These are phyloP conservation scores for Phyllosticta citriasiana DNA, from an alignment of 2,329 filamentous ascomycete genomes.

Conservation along the genomic window DNA sequence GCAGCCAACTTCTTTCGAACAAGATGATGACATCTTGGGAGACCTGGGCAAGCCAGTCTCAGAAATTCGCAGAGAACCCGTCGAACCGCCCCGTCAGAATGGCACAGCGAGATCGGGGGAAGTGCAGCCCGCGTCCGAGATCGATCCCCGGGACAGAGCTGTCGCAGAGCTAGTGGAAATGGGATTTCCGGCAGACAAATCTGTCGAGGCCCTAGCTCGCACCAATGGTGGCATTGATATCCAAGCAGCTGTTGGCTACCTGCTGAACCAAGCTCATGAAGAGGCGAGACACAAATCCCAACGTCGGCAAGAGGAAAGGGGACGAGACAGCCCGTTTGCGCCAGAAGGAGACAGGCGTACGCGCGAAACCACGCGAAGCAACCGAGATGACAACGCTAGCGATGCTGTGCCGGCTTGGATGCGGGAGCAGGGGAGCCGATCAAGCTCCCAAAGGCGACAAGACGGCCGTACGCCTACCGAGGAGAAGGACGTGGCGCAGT, in stretches of 20 bases:
- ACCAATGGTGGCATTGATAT: constrained; percentile 72
- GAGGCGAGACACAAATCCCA: constrained; percentile 63
- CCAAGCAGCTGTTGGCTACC: constrained; percentile 77
- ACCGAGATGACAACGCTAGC: constrained; percentile 9
- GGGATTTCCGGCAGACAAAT: constrained; percentile 80
- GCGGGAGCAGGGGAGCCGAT: constrained; percentile 45
- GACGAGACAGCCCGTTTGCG: constrained; percentile 18
- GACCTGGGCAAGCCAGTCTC: constrained; percentile 50
- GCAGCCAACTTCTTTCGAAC: constrained; percentile 11
- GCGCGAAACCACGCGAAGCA: constrained; percentile 19
- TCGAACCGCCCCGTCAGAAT: constrained; percentile 21
- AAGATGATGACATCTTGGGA: constrained; percentile 52
- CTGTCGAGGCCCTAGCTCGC: constrained; percentile 67
- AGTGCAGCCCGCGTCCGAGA: constrained; percentile 11
- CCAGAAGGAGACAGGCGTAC: constrained; percentile 11
- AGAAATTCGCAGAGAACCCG: constrained; percentile 26
- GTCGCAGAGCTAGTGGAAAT: constrained; percentile 88
- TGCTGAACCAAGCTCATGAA: constrained; percentile 82
- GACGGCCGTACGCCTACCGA: constrained; percentile 47
- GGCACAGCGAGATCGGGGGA: constrained; percentile 10
- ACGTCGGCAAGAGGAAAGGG: constrained; percentile 20
- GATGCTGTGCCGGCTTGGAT: constrained; percentile 49
- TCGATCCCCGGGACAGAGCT: constrained; percentile 59
- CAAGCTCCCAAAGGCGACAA: constrained; percentile 36
- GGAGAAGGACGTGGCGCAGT: constrained; percentile 68